These are phyloP conservation scores for Leavenworthia alabamica DNA, from an alignment of 345 rosid genomes.

Conservation along the genomic window DNA sequence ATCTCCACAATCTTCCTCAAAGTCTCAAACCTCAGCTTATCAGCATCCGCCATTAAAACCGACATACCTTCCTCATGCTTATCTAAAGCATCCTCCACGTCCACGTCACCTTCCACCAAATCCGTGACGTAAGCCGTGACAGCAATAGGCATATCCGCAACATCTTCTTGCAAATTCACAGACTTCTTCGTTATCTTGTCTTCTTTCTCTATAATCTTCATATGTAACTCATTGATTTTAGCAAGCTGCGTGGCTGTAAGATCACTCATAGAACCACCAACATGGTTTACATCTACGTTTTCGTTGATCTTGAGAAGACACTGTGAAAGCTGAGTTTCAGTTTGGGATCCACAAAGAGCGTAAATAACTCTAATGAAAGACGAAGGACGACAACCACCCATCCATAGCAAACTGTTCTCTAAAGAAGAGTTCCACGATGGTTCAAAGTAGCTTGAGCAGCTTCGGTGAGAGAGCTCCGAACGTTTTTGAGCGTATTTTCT, in stretches of 20 bases:
- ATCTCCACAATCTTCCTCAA: conserved; percentile 24
- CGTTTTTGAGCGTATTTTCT: conserved; percentile 21
- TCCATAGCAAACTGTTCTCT: conserved; percentile 42
- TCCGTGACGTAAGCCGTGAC: conserved; percentile 13
- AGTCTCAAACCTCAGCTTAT: conserved; percentile 35
- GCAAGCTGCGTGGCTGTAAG: conserved; percentile 28
- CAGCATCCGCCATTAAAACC: conserved; percentile 30
- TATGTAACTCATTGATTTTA: conserved; percentile 31
- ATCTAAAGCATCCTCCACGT: conserved; percentile 25
- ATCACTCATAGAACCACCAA: conserved; percentile 17
- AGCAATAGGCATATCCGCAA: conserved; percentile 36
- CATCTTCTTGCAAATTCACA: conserved; percentile 42
- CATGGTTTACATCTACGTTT: background rate
- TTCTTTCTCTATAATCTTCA: conserved; percentile 26
- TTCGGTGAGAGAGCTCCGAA: background rate
- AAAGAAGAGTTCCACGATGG: conserved; percentile 38
- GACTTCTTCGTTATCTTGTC: conserved; percentile 27
- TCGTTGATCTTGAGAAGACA: background rate
- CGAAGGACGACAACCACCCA: conserved; percentile 48
- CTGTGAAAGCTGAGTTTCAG: conserved; percentile 20
- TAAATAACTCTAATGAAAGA: conserved; percentile 35
- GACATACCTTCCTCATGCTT: conserved; percentile 26
- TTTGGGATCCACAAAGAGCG: conserved; percentile 22
- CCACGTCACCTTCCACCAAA: background rate
- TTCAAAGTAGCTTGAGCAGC: conserved; percentile 27